Conservation (phyloP, 306 rosid genomes). For the Hippophae rhamnoides region DNA sequence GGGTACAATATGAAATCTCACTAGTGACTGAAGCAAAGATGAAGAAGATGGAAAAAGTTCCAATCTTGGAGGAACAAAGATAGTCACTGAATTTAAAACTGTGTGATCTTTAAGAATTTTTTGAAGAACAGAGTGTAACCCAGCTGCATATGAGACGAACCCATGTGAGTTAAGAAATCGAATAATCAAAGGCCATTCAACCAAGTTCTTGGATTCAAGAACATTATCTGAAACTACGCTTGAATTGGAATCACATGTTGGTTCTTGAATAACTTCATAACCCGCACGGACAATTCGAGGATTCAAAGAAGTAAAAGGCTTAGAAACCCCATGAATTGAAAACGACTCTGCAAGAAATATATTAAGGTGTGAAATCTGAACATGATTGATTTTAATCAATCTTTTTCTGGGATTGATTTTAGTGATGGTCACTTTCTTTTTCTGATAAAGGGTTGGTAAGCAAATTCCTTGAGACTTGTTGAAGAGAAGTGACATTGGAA, state of each 20-base stretch:
- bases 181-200: constrained; percentile 46
- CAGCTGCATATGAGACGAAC: constrained; percentile 32
- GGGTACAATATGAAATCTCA: constrained; percentile 69
- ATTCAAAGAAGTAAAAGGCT: constrained; percentile 38
- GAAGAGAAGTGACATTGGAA: constrained; percentile 25
- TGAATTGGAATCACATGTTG: constrained; percentile 22
- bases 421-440: constrained; percentile 34
- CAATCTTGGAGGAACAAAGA: constrained; percentile 63
- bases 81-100: constrained; percentile 28
- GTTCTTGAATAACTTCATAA: constrained; percentile 26
- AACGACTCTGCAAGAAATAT: constrained; percentile 34
- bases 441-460: constrained; percentile 35
- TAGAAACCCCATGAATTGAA: constrained; percentile 55
- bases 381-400: constrained; percentile 47
- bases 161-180: constrained; percentile 46
- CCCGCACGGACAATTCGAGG: constrained; percentile 25
- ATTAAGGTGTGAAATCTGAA: constrained; percentile 46
- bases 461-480: constrained; percentile 29
- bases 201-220: constrained; percentile 13
- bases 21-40: constrained; percentile 32
- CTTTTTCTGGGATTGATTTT: constrained; percentile 17
- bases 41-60: constrained; percentile 26
- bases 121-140: constrained; percentile 49
- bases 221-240: constrained; percentile 9
- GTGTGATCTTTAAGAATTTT: constrained; percentile 32